Percentiles rank a stretch among this genome's conserved stretches.
phyloP scores from a whole-genome alignment of 306 rosid genomes.

The Inga leiocalycina region DNA sequence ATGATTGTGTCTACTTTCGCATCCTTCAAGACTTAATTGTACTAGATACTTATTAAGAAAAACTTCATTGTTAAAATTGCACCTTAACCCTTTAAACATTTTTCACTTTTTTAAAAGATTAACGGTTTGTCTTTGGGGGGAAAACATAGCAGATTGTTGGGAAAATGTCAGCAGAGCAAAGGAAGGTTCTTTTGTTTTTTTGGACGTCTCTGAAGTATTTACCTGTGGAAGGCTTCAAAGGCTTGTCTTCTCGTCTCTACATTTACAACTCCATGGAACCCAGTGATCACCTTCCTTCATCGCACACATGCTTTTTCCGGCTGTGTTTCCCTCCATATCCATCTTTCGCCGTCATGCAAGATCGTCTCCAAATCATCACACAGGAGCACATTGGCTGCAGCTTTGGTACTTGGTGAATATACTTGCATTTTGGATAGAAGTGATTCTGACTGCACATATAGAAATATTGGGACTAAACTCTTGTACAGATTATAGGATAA shows the following conservation, averaged over 20 bases:
- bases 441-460: conserved; percentile 41
- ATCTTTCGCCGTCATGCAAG: conserved; percentile 57
- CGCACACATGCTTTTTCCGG: conserved; percentile 82
- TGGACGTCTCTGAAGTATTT: conserved; percentile 91
- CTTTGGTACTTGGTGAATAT: conserved; percentile 42
- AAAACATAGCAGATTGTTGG: conserved; percentile 61
- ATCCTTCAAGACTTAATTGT: too few relatives aligned
- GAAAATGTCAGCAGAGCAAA: conserved; percentile 74
- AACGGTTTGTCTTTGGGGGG: neutral
- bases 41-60: too few relatives aligned
- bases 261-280: conserved; percentile 61
- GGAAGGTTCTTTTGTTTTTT: conserved; percentile 77
- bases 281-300: conserved; percentile 66
- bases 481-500: conserved; percentile 70
- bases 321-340: conserved; percentile 78
- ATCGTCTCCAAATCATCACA: conserved; percentile 68
- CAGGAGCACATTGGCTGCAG: conserved; percentile 89
- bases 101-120: neutral
- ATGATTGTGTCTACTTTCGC: too few relatives aligned
- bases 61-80: too few relatives aligned
- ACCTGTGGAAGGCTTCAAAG: conserved; percentile 89
- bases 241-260: conserved; percentile 68
- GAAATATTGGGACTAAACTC: conserved; percentile 35
- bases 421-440: conserved; percentile 34
- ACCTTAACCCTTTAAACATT: too few relatives aligned